Conservation (phyloP, 2,329 filamentous ascomycete species). For the Pseudogymnoascus sp. region DNA sequence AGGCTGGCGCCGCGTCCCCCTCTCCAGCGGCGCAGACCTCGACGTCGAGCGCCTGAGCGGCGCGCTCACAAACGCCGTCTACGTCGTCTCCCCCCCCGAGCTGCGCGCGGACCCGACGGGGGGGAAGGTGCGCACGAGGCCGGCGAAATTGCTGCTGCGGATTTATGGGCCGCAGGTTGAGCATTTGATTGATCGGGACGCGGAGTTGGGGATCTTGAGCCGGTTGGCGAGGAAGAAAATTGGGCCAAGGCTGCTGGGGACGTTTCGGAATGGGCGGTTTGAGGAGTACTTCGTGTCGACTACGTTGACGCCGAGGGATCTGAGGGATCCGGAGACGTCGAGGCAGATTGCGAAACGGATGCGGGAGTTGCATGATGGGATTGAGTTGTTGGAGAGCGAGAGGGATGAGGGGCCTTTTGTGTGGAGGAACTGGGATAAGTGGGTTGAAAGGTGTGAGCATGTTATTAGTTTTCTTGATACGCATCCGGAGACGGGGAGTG, state of each 20-base stretch:
- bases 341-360: constrained; percentile 95
- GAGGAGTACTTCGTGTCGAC: constrained; percentile 87
- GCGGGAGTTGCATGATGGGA: constrained; percentile 88
- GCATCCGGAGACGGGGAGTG: constrained; percentile 44
- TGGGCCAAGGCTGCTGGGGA: constrained; percentile 81
- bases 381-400: constrained; percentile 76
- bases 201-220: constrained; percentile 76
- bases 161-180: constrained; percentile 94
- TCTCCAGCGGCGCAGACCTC: constrained; percentile 61
- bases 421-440: constrained; percentile 82
- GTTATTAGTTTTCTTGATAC: constrained; percentile 44
- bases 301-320: constrained; percentile 65
- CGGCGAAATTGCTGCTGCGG: constrained; percentile 81
- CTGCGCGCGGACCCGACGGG: constrained; percentile 42
- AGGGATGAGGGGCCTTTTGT: constrained; percentile 70
- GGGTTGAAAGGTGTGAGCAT: constrained; percentile 48
- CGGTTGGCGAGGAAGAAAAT: constrained; percentile 87
- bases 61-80: constrained; percentile 91
- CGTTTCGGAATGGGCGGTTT: constrained; percentile 89
- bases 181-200: constrained; percentile 88
- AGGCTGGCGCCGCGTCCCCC: constrained; percentile 77
- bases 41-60: constrained; percentile 74
- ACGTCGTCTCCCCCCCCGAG: constrained; percentile 77
- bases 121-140: no score
- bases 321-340: constrained; percentile 75